Conservation (phyloP, 495 filamentous ascomycete genomes). For the Pseudevernia furfuracea region DNA sequence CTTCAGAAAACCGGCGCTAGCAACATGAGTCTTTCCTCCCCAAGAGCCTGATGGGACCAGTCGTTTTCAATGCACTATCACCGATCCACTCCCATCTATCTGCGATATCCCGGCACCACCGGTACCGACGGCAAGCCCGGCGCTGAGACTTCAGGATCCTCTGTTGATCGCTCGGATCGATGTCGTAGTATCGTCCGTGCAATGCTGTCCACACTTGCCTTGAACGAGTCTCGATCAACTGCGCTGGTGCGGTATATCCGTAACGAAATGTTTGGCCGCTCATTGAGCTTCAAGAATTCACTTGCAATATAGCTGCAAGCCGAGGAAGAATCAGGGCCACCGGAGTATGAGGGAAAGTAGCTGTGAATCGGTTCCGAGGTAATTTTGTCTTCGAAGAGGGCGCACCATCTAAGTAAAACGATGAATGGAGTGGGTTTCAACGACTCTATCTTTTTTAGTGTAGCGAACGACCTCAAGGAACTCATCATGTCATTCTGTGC, state of each 20-base stretch:
- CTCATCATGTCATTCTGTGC: not conserved
- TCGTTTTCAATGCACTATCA: too few species aligned
- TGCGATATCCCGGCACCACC: too few species aligned
- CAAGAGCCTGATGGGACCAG: too few species aligned
- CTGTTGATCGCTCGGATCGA: too few species aligned
- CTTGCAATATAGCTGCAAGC: slow-evolving; percentile 2
- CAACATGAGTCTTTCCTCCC: too few species aligned
- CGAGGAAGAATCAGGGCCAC: not conserved
- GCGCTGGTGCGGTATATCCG: slow-evolving; percentile 1
- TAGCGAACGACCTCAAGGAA: not conserved
- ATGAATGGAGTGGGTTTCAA: not conserved
- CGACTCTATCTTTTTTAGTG: not conserved
- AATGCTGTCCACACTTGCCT: not conserved
- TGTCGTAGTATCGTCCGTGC: not conserved
- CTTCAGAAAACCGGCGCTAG: too few species aligned
- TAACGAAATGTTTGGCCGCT: not conserved
- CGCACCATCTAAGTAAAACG: not conserved
- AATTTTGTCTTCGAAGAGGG: not conserved
- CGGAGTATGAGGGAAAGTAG: not conserved
- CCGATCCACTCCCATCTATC: too few species aligned
- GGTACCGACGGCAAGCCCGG: too few species aligned
- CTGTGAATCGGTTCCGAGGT: not conserved
- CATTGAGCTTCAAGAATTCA: not conserved
- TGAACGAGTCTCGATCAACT: not conserved
- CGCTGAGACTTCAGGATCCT: too few species aligned